A percentile compares a stretch with the other conserved stretches of the same genome.
These are phyloP conservation scores for Pezizomycotina sp. DNA, from an alignment of 2,329 filamentous ascomycete genomes.

Conservation along the genomic window DNA sequence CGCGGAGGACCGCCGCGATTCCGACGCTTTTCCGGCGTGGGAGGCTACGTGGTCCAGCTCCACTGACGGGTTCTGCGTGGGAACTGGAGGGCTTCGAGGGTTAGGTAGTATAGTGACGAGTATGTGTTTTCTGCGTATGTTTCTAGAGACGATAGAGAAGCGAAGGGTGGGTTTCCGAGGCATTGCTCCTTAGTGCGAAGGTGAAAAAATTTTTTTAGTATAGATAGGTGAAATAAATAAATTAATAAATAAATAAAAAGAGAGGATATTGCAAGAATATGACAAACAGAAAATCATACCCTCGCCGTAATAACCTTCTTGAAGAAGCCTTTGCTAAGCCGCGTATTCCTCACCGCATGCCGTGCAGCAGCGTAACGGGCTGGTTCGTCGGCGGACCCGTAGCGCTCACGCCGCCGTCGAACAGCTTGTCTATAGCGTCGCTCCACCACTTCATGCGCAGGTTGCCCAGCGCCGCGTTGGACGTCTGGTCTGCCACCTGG, in stretches of 20 bases:
- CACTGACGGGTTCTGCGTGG: slow-evolving; percentile 66
- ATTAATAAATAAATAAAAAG: too few relatives aligned
- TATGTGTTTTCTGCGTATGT: slow-evolving; percentile 90
- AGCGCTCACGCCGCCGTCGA: slow-evolving; percentile 50
- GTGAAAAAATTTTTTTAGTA: too few relatives aligned
- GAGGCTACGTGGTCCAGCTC: slow-evolving; percentile 84
- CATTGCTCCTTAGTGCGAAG: too few relatives aligned
- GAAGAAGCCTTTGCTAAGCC: slow-evolving; percentile 34
- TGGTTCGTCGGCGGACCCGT: slow-evolving; percentile 58
- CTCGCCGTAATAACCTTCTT: slow-evolving; percentile 62
- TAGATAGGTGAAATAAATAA: too few relatives aligned
- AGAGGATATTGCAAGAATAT: too few relatives aligned
- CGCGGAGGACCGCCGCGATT: slow-evolving; percentile 71
- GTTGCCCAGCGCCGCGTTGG: slow-evolving; percentile 67
- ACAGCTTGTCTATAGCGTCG: slow-evolving; percentile 62
- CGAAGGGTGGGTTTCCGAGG: slow-evolving; percentile 68
- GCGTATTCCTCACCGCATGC: slow-evolving; percentile 40
- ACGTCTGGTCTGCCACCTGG: slow-evolving; percentile 75
- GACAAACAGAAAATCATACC: background rate
- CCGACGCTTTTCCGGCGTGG: slow-evolving; percentile 85
- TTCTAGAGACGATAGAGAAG: slow-evolving; percentile 56
- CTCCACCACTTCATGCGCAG: slow-evolving; percentile 94
- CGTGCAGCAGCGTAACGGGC: slow-evolving; percentile 71
- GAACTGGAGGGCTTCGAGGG: slow-evolving; percentile 59
- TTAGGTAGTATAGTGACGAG: slow-evolving; percentile 78